Percentiles rank a stretch among this genome's conserved stretches.
These are phyloP conservation scores for Taphrina flavorubra DNA, from an alignment of 1,139 yeast species.

Conservation along the genomic window DNA sequence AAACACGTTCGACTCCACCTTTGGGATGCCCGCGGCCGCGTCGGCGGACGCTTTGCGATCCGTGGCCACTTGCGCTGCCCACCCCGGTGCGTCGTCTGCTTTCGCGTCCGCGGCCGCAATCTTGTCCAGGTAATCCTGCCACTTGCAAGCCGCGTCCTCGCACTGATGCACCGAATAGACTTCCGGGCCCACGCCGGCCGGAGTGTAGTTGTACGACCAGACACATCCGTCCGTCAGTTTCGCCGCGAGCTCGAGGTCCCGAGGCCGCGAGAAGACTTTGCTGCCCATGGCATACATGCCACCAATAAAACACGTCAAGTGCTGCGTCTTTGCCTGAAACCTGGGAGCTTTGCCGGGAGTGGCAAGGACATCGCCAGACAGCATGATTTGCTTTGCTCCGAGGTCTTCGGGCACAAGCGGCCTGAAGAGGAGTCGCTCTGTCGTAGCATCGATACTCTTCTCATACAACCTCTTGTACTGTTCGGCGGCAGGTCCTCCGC, in stretches of 20 bases:
- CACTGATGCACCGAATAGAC: conserved; percentile 50
- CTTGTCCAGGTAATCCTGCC: conserved; percentile 39
- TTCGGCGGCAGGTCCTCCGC: conserved; percentile 54
- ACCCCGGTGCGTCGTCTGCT: neutral
- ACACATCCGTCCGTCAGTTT: conserved; percentile 73
- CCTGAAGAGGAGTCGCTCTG: conserved; percentile 54
- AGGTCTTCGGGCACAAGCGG: conserved; percentile 56
- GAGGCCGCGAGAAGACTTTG: conserved; percentile 57
- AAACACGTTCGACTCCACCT: conserved; percentile 1
- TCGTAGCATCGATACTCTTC: conserved; percentile 54
- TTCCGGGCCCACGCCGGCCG: conserved; percentile 59
- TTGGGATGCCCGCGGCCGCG: conserved; percentile 41
- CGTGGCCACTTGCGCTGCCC: conserved; percentile 12
- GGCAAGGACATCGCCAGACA: conserved; percentile 58
- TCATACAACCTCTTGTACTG: conserved; percentile 53
- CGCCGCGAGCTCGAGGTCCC: conserved; percentile 65
- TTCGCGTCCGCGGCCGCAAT: conserved; percentile 10
- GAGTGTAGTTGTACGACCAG: conserved; percentile 60
- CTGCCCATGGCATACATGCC: conserved; percentile 76
- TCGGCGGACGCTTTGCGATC: conserved; percentile 48
- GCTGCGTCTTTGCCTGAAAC: conserved; percentile 53
- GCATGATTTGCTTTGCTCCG: conserved; percentile 52
- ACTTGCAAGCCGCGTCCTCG: conserved; percentile 48
- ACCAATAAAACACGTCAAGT: conserved; percentile 74
- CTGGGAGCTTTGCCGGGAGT: conserved; percentile 46